Conservation (phyloP, 2,329 filamentous ascomycete genomes). For the Aquanectria penicillioides region DNA sequence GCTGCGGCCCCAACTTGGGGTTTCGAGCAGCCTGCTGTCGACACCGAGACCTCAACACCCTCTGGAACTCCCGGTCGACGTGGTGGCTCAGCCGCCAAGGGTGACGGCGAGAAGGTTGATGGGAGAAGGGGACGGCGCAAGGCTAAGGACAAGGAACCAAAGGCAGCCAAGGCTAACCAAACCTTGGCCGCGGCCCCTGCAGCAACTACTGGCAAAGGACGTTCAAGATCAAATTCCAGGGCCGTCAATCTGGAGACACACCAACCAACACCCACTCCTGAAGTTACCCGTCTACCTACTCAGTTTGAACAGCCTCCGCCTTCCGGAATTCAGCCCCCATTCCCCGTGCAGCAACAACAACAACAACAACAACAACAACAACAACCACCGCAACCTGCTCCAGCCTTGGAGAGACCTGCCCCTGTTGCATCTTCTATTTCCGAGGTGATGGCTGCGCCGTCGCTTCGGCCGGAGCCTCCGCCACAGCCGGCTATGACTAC, state of each 20-base stretch:
- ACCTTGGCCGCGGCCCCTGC: conserved; percentile 59
- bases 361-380: too few relatives aligned
- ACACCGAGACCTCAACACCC: conserved; percentile 69
- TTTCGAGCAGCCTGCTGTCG: conserved; percentile 66
- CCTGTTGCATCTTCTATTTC: conserved; percentile 53
- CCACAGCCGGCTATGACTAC: conserved; percentile 59
- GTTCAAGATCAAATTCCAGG: conserved; percentile 66
- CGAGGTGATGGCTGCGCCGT: conserved; percentile 67
- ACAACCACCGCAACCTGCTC: conserved; percentile 40
- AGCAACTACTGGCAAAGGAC: conserved; percentile 53
- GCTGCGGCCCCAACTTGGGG: conserved; percentile 78
- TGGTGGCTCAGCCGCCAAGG: conserved; percentile 53
- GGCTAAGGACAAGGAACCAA: conserved; percentile 54
- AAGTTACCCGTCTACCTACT: conserved; percentile 51
- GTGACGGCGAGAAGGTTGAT: conserved; percentile 59
- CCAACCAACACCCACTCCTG: conserved; percentile 50
- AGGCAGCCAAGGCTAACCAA: conserved; percentile 52
- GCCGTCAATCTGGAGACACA: conserved; percentile 57
- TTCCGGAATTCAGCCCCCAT: conserved; percentile 54
- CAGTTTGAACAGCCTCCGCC: conserved; percentile 57
- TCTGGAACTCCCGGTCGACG: conserved; percentile 67
- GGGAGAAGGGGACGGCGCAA: conserved; percentile 52
- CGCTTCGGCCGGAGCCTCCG: conserved; percentile 64
- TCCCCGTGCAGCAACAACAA: conserved; percentile 46
- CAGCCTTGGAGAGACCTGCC: conserved; percentile 48